Evolutionary conservation across 768 basidiomycete genomes (phyloP), one percentile per base, ranked within the genome.

Genomic region (Mrakia gelida): DNA sequence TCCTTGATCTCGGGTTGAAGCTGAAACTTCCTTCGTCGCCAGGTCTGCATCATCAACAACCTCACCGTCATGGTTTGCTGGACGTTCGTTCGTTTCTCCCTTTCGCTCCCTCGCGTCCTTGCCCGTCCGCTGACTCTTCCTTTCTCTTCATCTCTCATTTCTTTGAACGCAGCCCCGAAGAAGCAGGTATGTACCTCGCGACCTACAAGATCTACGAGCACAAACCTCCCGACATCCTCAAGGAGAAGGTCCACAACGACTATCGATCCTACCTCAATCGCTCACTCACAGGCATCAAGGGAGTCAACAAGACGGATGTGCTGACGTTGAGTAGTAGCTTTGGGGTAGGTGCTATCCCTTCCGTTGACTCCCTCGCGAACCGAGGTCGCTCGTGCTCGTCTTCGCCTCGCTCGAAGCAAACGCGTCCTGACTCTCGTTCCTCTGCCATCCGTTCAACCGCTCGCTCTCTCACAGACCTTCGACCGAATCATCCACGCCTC

Each of bases 221-320:
- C 87, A 95, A 92, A 81, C 89, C 94, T 15, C 95, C 96, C 11
- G 91, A 93, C 82, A 86, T 95, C 82, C 95, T 99, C 86, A 96
- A 95, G 84, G 97, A 98, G 83, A 91, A 94, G 63, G 87, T 92
- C 41, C 94, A 97, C 84, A 93, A 95, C 80, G 92, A 93, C 81
- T 94, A 97, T 82, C 85, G 88, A 80, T 90, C 94, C 11, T 88
- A 94, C 81, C 84, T 98, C 21, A 92, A 92, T 76, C 89, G 89
- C 28, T 88, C 92, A 0, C 87, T 99, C 38, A 98, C 96, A 1
- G 90, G 89, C 80, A 92, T 98, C 81, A 91, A 89, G 82, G 94
- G 92, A 81, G 93, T 99, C 80, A 98, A 98, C 85, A 97, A 96
- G 87, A 98, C 96, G 5, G 97, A 99, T 81, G 94, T 95, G 1